Evolutionary conservation across 331 rosid genomes (phyloP), one percentile per base, ranked within the genome.

Genomic region (Ulmus americana): DNA sequence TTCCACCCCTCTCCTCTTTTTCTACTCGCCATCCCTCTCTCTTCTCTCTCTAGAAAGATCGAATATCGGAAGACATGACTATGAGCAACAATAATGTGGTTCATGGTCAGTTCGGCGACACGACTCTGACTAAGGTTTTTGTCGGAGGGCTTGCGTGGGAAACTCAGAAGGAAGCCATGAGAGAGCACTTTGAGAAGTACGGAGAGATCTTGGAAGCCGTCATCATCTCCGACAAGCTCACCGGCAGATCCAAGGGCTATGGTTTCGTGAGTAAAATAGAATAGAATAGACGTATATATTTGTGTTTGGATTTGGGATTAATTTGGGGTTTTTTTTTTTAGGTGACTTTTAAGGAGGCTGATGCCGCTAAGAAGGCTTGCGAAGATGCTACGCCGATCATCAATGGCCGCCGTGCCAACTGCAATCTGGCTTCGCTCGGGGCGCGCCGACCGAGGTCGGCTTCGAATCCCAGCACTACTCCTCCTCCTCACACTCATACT

Each of bases 161-260:
- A 73, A 90, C 97, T 74, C 95, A 84, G 12, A 87, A 79, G 70
- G 97, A 86, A 45, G 85, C 83, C 18, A 47, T 90, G 68, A 59
- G 84, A 45, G 81, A 79, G 16, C 95, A 90, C 72, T 90, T 90
- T 18, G 73, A 78, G 49, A 85, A 85, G 84, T 85, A 73, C 49
- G 97, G 97, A 2, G 85, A 90, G 74, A 90, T 90, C 82, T 80
- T 90, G 9, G 95, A 90, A 70, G 96, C 96, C 9, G 96, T 90
- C 70, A 82, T 90, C 72, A 90, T 90, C 77, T 81, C 81, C 15
- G 97, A 90, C 48, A 90, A 90, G 69, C 53, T 75, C 61, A 90
- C 91, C 20, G 92, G 84, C 80, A 79, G 89, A 86, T 90, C 97
- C 90, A 90, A 90, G 79, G 97, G 97, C 79, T 90, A 90, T 63